These are phyloP conservation scores for Solanum chiquidenum DNA, from an alignment of 257 asterid genomes.

Conservation along the genomic window DNA sequence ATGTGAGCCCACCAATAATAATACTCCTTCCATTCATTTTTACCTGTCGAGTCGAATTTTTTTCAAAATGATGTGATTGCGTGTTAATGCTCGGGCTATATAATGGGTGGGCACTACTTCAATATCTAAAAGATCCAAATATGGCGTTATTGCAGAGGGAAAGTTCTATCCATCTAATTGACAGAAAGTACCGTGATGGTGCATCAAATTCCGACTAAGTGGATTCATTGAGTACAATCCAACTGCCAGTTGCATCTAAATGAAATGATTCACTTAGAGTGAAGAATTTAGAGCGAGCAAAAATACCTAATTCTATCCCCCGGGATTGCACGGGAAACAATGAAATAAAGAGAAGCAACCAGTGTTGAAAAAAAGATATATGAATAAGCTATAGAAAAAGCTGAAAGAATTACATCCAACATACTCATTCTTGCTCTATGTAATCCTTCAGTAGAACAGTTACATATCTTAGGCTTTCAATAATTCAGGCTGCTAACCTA, in stretches of 20 bases:
- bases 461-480: conserved; percentile 25
- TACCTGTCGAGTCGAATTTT: too few species aligned
- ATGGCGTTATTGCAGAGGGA: not conserved
- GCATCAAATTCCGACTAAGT: not conserved
- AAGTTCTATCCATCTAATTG: not conserved
- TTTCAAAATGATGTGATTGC: too few species aligned
- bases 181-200: not conserved
- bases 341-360: not conserved
- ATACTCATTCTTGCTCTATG: not conserved
- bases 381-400: not conserved
- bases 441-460: conserved; percentile 2
- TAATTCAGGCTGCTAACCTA: not conserved
- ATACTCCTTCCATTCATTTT: not conserved
- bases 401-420: not conserved
- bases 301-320: not conserved
- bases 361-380: not conserved
- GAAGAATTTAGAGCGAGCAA: not conserved
- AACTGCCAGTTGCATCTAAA: not conserved
- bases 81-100: too few species aligned
- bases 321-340: not conserved
- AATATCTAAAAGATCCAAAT: not conserved
- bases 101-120: not conserved
- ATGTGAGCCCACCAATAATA: not conserved
- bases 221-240: not conserved
- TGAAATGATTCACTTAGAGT: not conserved